Evolutionary conservation across 257 asterid genomes (phyloP), one percentile per base, ranked within the genome.

Genomic region (Ajuga chamaepitys): DNA sequence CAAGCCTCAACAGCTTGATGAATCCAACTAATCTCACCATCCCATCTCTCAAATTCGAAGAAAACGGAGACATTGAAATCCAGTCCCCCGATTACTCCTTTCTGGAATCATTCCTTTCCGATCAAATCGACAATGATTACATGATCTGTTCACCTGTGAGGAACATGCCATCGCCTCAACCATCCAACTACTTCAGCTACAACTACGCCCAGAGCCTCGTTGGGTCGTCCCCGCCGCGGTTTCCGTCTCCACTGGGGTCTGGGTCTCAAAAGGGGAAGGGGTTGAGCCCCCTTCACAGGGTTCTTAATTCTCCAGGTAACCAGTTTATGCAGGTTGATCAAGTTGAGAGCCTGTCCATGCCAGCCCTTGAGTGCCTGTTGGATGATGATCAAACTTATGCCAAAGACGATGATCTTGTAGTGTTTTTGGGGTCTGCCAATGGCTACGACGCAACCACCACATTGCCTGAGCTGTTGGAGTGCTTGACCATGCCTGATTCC

Each of bases 71-170:
- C 1, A 37, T 51, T 30, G 76, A 76, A 26, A 67, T 73, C 56
- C 91, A 80, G 2, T 85, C 93, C 37, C 89, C 95, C 1, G 97
- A 89, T 12, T 80, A 77, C 9, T 81, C 87, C 9, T 21, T 81
- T 7, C 85, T 86, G 97, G 95, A 89, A 14, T 75, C 93, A 8
- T 78, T 83, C 46, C 81, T 89, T 25, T 65, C 91, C 0, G 97
- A 89, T 46, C 86, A 83, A 9, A 52, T 78, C 1, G 95, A 86
- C 12, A 80, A 74, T 1, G 97, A 89, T 32, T 87, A 83, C 82
- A 89, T 89, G 97, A 73, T 86, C 30, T 86, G 82, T n/a, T 89
- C 97, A 1, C 97, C 96, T 0, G 81, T 86, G 5, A 47, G 88
- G 58, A 80, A 71, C 81, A 59, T 46, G 16, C 66, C 84, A 1